Evolutionary conservation across 2,329 filamentous ascomycete species (phyloP), one percentile per base, ranked within the genome.

Genomic region (Monosporascus sp.): DNA sequence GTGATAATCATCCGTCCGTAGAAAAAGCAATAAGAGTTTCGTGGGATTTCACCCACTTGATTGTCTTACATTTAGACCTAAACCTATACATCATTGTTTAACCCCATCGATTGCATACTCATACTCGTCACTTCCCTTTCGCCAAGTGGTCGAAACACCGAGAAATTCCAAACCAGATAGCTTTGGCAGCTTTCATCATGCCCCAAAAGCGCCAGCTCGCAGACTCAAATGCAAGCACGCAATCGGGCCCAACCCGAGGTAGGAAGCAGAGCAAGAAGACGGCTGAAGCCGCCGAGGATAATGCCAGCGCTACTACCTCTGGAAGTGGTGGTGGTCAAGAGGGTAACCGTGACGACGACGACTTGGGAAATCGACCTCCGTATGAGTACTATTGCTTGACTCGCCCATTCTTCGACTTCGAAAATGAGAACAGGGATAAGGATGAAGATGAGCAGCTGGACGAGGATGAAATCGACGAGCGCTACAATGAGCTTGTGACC

Each of bases 381-480:
- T 57, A 55, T 55, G 56, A 60, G 6, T 61, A 61, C 37, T 58
- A 54, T 35, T 60, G 58, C 52, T 55, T 58, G 44, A 50, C 51
- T 20, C 59, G 58, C n/a, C 59, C 57, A 3, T 59, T 63, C 52
- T 63, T 59, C 55, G 60, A 63, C 38, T 49, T 61, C 11, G 51
- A 59, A 45, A 56, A 57, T 50, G 60, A 63, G 53, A 63, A 62
- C 43, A 22, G 49, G 37, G 58, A 52, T 7, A 58, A 61, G 45
- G 55, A 57, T 40, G 58, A 60, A 11, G 55, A 54, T 14, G 59
- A 63, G 24, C 55, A 55, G 22, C 46, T 59, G n/a, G 57, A 55
- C 37, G 58, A 61, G 31, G 58, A 61, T 22, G 54, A 56, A n/a
- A n/a, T 63, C 45, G 40, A 54, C 7, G 52, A 59, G 1, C 31